Evolutionary conservation across 2,329 filamentous ascomycete species (phyloP), one percentile per base, ranked within the genome.

Genomic region (Monilinia fructigena): DNA sequence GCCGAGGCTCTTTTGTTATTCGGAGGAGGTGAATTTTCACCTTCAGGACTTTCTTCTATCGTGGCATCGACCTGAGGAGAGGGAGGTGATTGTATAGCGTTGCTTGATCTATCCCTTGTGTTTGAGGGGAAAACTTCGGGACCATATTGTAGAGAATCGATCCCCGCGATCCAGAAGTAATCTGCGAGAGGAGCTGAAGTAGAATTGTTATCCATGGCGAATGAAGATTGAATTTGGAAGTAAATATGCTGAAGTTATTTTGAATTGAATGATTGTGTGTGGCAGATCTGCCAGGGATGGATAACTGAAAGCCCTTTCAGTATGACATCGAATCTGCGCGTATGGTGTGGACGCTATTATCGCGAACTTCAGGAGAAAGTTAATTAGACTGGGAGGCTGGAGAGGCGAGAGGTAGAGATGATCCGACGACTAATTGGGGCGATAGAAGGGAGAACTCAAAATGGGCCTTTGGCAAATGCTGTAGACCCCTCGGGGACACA

Each of bases 101-200:
- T 74, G 50, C 63, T 67, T 8, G 54, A 45, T 40, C 63, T 40
- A 23, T 65, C 63, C 28, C 63, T 65, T n/a, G 47, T 26, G n/a
- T 60, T 78, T 70, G 77, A 77, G 68, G 70, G 78, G 70, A 75
- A 54, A 75, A 78, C 62, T 78, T 78, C 73, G 79, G 89, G 87
- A 69, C 86, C 82, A 79, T 89, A 89, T 66, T 84, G 83, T 72
- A 89, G 82, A 68, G 85, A 85, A 77, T 90, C 87, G 78, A 90
- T 82, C 74, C 88, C 88, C 71, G 88, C 88, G 76, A 90, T 89
- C 88, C 88, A 90, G 78, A 90, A 90, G 79, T 90, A 90, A 77
- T 90, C 88, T 78, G 88, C 88, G 76, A 90, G 82, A 75, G 88
- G 88, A 70, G 82, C 83, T 70, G 86, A 87, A 68, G 85, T 82